These are phyloP conservation scores for Pleurotus pulmonarius DNA, from an alignment of 768 basidiomycete species.

Conservation along the genomic window DNA sequence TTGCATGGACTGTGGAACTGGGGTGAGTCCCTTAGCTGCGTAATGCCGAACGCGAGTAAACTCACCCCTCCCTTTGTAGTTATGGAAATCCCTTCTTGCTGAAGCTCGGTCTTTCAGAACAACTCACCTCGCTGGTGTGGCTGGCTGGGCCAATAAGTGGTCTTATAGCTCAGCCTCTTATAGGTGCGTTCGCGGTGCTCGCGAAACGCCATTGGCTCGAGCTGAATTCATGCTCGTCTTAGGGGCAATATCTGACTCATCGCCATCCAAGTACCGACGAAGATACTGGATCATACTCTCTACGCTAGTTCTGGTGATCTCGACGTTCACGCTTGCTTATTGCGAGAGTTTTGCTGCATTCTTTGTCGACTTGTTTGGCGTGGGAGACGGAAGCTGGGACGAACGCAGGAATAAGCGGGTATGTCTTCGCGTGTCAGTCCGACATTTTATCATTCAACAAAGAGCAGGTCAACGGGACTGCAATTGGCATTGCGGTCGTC, in stretches of 20 bases:
- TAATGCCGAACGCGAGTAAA: not conserved
- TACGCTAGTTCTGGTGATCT: slow-evolving; percentile 72
- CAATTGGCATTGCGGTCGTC: slow-evolving; percentile 83
- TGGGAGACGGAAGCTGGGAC: slow-evolving; percentile 86
- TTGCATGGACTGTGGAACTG: slow-evolving; percentile 94
- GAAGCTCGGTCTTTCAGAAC: slow-evolving; percentile 66
- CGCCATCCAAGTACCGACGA: slow-evolving; percentile 84
- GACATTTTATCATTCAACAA: not conserved
- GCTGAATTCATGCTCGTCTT: slow-evolving; percentile 23
- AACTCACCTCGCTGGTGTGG: slow-evolving; percentile 94
- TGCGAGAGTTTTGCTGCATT: slow-evolving; percentile 69
- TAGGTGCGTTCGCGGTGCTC: slow-evolving; percentile 53
- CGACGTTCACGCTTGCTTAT: slow-evolving; percentile 80
- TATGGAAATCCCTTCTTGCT: slow-evolving; percentile 95
- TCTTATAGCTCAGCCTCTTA: slow-evolving; percentile 93
- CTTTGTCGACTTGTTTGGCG: slow-evolving; percentile 72
- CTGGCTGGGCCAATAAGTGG: slow-evolving; percentile 93
- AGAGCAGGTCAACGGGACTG: slow-evolving; percentile 56
- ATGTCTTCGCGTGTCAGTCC: slow-evolving; percentile 16
- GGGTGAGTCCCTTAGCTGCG: slow-evolving; percentile 47
- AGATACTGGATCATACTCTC: slow-evolving; percentile 93
- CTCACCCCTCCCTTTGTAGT: slow-evolving; percentile 37
- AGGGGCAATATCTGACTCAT: slow-evolving; percentile 96
- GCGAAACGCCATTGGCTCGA: slow-evolving; percentile 4
- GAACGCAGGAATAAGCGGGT: slow-evolving; percentile 64